Evolutionary conservation across 192 early-diverging fungal species (phyloP), one percentile per base, ranked within the genome.

Genomic region (Backusella macrospora): DNA sequence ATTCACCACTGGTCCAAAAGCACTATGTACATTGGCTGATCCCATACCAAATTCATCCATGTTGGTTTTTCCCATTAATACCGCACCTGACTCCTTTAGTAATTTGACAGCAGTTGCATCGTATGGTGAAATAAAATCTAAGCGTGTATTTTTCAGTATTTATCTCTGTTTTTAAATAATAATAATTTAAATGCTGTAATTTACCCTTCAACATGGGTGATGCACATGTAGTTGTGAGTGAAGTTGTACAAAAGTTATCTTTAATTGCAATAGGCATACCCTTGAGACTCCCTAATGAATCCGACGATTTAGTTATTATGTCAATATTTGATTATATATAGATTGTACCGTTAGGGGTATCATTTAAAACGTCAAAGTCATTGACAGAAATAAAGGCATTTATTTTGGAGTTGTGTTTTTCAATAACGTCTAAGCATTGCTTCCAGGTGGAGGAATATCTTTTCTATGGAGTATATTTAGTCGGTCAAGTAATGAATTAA

Each of bases 21-120:
- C 52, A 40, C 82, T 83, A 66, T 88, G 80, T 1, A 85, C 48
- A 63, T 83, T 87, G 23, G 77, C 78, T 23, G 87, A 88, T 43
- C 97, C 97, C 96, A 98, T 98, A 15, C 94, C 97, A 89, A 96
- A 98, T 78, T 98, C 96, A 80, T 98, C 97, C 93, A 97, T 92
- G 78, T 97, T 96, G 15, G 91, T 85, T 69, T 95, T 95, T 23
- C 92, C 95, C 5, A 92, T 81, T n/a, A 92, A 80, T 9, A 88
- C 75, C 0, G 86, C 90, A 0, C 95, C 94, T 2, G 88, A 84
- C 0, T 84, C 71, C 26, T 83, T 75, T 13, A 97, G 79, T 26
- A 84, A 74, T 14, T 84, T 62, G 7, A 94, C 90, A 5, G 86
- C 91, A 3, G 94, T 95, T 4, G 96, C 92, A 45, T 91, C 85